Conservation (phyloP, 257 asterid species). For the Paulownia fortunei region DNA sequence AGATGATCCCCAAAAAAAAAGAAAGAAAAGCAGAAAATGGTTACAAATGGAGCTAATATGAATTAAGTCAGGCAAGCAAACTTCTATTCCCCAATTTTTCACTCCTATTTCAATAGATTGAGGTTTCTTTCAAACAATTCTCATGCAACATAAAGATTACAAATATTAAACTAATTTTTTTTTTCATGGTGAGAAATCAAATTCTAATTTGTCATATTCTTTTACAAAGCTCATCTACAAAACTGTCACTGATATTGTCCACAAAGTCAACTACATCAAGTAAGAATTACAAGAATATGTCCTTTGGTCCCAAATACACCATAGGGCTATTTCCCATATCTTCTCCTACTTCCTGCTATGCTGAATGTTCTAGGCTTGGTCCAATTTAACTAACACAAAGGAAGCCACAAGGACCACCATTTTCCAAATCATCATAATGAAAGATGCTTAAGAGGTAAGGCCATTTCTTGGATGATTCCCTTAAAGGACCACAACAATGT, state of each 20-base stretch:
- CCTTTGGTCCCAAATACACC: constrained; percentile 10
- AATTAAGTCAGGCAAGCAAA: constrained; percentile 15
- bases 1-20: background rate
- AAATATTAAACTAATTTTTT: background rate
- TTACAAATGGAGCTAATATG: background rate
- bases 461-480: background rate
- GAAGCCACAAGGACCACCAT: constrained; percentile 7
- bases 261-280: background rate
- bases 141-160: constrained; percentile 19
- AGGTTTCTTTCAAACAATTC: background rate
- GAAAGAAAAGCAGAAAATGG: background rate
- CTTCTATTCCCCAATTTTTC: constrained; percentile 7
- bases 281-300: constrained; percentile 11
- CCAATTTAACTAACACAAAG: constrained; percentile 17
- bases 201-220: background rate
- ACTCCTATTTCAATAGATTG: constrained; percentile 13
- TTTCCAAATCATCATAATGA: constrained; percentile 26
- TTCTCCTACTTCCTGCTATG: background rate
- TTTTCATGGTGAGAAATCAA: constrained; percentile 1
- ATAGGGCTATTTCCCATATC: background rate
- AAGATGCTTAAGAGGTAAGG: constrained; percentile 21
- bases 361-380: constrained; percentile 12
- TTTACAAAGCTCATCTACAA: background rate
- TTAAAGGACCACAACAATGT: background rate
- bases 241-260: background rate